phyloP scores from a whole-genome alignment of 2,329 filamentous ascomycete genomes.

The Sarocladiaceae sp. region DNA sequence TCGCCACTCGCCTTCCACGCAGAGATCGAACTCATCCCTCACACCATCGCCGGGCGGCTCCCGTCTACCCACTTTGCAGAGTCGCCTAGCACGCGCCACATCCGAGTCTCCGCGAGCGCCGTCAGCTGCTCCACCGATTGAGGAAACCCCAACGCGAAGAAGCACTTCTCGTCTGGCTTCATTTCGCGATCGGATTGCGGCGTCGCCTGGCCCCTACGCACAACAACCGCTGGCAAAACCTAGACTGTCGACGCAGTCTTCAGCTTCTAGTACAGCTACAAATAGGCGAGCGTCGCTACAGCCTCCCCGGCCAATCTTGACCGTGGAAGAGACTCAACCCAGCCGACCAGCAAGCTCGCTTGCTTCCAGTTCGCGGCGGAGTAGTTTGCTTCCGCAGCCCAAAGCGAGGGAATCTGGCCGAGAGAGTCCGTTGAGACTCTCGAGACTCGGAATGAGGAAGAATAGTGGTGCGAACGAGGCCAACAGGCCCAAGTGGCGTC shows the following conservation, averaged over 20 bases:
- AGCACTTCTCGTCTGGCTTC: constrained; percentile 40
- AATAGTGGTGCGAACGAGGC: constrained; percentile 34
- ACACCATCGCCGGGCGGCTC: constrained; percentile 38
- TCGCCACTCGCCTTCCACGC: constrained; percentile 36
- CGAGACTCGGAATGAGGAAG: constrained; percentile 40
- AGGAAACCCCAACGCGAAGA: constrained; percentile 40
- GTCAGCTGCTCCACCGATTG: constrained; percentile 44
- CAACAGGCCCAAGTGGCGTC: constrained; percentile 47
- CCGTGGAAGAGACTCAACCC: constrained; percentile 23
- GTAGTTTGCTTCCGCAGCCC: constrained; percentile 50
- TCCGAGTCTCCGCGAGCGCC: constrained; percentile 40
- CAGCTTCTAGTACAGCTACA: constrained; percentile 35
- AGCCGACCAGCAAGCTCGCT: constrained; percentile 54
- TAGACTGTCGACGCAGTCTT: constrained; percentile 37
- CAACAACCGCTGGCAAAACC: constrained; percentile 43
- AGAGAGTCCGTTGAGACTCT: constrained; percentile 43
- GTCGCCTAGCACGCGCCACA: constrained; percentile 39
- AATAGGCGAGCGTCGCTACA: constrained; percentile 52
- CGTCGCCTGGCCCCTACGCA: constrained; percentile 43
- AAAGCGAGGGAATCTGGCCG: constrained; percentile 36
- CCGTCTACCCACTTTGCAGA: constrained; percentile 45
- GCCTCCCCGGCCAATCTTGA: constrained; percentile 33
- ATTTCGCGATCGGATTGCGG: constrained; percentile 46
- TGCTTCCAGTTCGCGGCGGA: constrained; percentile 42
- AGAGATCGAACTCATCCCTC: constrained; percentile 38